Percentiles rank a stretch among this genome's conserved stretches.
These are phyloP conservation scores for Aspergillus pseudonomiae DNA, from an alignment of 2,329 filamentous ascomycete genomes.

Conservation along the genomic window DNA sequence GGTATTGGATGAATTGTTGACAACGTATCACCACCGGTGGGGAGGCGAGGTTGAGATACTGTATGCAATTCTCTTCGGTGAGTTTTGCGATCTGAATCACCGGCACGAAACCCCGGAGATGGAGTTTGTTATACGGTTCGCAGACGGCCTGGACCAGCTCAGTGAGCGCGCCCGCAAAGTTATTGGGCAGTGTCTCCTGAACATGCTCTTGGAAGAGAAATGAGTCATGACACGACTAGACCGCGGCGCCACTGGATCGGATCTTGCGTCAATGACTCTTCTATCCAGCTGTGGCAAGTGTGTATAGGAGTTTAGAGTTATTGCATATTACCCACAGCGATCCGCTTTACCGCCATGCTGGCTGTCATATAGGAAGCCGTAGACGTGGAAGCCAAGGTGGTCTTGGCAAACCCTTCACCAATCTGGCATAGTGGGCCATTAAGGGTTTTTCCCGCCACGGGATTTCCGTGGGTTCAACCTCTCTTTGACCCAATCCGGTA, in stretches of 20 bases:
- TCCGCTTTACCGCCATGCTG: not conserved
- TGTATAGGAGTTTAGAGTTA: not conserved
- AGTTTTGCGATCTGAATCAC: not conserved
- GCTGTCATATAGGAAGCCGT: not conserved
- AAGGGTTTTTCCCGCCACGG: not conserved
- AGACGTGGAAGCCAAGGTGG: not conserved
- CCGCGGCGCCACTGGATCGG: not conserved
- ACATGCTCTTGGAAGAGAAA: not conserved
- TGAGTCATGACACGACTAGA: not conserved
- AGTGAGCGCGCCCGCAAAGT: not conserved
- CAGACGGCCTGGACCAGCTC: not conserved
- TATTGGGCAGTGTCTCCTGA: not conserved
- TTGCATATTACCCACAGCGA: not conserved
- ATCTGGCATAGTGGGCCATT: not conserved
- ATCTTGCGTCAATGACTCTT: not conserved
- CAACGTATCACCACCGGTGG: not conserved
- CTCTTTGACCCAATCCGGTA: not conserved
- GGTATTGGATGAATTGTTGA: not conserved
- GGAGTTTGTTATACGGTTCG: not conserved
- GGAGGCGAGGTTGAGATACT: not conserved
- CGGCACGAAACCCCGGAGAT: not conserved
- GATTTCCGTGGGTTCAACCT: not conserved
- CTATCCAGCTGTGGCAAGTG: not conserved
- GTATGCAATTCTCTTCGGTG: not conserved
- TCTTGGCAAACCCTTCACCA: not conserved